Percentiles rank a stretch among this genome's conserved stretches.
Evolutionary conservation across 805 yeast genomes (phyloP).

Genomic region (Myxozyma nipponensis): DNA sequence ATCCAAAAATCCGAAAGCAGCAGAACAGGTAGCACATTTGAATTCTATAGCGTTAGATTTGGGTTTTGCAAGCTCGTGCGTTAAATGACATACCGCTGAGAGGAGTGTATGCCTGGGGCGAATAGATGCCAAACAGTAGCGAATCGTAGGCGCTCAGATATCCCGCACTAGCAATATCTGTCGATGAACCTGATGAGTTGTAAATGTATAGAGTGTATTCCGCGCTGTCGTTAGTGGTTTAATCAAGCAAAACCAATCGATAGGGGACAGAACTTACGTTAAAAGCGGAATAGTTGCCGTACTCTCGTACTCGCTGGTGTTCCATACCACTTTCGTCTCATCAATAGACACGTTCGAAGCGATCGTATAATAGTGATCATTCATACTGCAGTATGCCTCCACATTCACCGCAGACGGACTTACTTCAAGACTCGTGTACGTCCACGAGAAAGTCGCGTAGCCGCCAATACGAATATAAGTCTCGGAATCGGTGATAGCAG

Average conservation of each 20-base stretch:
- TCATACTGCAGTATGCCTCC: constrained; percentile 39
- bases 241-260: background rate
- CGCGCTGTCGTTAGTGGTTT: constrained; percentile 32
- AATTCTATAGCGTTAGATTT: constrained; percentile 2
- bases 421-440: constrained; percentile 37
- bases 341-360: constrained; percentile 36
- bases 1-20: constrained; percentile 12
- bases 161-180: constrained; percentile 38
- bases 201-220: constrained; percentile 39
- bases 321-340: constrained; percentile 38
- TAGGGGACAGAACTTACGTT: constrained; percentile 16
- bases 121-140: constrained; percentile 39
- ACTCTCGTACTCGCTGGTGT: constrained; percentile 36
- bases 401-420: constrained; percentile 40
- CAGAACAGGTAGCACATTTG: constrained; percentile 17
- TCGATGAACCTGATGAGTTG: constrained; percentile 34
- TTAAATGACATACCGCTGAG: constrained; percentile 6
- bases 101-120: constrained; percentile 39
- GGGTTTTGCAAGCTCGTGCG: background rate
- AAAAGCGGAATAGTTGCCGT: constrained; percentile 21
- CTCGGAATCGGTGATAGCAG: constrained; percentile 35
- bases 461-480: constrained; percentile 41
- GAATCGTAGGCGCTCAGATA: constrained; percentile 33
- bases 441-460: constrained; percentile 42
- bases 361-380: constrained; percentile 39